phyloP scores from a whole-genome alignment of 1,284 basidiomycete genomes.

The Cronartium quercuum region DNA sequence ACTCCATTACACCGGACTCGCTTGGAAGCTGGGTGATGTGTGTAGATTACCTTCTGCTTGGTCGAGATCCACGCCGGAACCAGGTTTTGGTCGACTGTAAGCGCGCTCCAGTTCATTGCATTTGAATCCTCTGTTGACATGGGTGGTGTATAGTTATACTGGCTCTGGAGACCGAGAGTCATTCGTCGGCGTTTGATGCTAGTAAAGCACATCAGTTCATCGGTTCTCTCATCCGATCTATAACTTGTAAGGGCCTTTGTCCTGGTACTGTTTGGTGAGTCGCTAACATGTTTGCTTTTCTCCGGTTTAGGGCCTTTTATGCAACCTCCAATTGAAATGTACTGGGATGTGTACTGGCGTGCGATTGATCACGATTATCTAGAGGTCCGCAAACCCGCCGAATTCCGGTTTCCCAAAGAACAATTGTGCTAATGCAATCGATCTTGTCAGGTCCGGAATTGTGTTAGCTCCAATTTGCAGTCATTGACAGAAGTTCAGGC shows the following conservation, averaged over 20 bases:
- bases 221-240: constrained; percentile 52
- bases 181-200: constrained; percentile 46
- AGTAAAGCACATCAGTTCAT: constrained; percentile 43
- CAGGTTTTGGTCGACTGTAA: constrained; percentile 64
- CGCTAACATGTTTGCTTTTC: background rate
- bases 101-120: constrained; percentile 31
- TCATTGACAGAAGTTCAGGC: constrained; percentile 49
- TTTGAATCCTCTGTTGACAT: constrained; percentile 41
- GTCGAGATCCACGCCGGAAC: constrained; percentile 79
- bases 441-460: constrained; percentile 50
- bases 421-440: constrained; percentile 36
- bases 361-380: constrained; percentile 74
- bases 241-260: constrained; percentile 3
- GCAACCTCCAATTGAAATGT: constrained; percentile 60
- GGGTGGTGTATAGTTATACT: constrained; percentile 13
- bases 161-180: constrained; percentile 25
- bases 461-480: constrained; percentile 50
- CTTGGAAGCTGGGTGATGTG: constrained; percentile 51
- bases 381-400: constrained; percentile 56
- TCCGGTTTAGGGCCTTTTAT: constrained; percentile 74
- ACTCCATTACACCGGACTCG: constrained; percentile 53
- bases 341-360: constrained; percentile 65
- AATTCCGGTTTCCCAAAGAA: too few relatives aligned
- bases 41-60: constrained; percentile 48
- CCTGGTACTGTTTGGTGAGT: constrained; percentile 49